Percentiles rank a stretch among this genome's conserved stretches.
These are phyloP conservation scores for Metarhizium anisopliae DNA, from an alignment of 2,329 filamentous ascomycete genomes.

Conservation along the genomic window DNA sequence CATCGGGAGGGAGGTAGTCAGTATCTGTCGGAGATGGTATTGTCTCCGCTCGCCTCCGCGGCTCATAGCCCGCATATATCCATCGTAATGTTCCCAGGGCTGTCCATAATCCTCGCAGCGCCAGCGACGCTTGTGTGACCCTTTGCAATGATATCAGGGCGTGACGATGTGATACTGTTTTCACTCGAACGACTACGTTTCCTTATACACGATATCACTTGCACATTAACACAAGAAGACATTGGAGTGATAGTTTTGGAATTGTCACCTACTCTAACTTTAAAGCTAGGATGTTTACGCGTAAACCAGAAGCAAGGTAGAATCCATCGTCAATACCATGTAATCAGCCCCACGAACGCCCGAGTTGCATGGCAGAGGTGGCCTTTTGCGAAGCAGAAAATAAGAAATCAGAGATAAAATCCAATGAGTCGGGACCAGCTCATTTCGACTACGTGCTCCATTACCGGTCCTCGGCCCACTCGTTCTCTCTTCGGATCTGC, in stretches of 20 bases:
- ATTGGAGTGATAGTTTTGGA: background rate
- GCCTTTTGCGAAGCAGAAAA: background rate
- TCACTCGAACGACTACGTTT: too few relatives aligned
- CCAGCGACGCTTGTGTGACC: too few relatives aligned
- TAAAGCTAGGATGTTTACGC: background rate
- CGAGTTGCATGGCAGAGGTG: slow-evolving; percentile 4
- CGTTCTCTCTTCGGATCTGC: slow-evolving; percentile 87
- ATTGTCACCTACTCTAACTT: background rate
- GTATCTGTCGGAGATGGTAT: too few relatives aligned
- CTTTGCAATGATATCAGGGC: too few relatives aligned
- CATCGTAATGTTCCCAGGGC: too few relatives aligned
- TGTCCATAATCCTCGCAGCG: too few relatives aligned
- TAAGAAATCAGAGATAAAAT: background rate
- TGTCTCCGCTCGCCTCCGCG: too few relatives aligned
- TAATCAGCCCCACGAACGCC: slow-evolving; percentile 13
- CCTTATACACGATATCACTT: background rate
- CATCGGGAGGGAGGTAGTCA: too few relatives aligned
- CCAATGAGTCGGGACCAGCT: background rate
- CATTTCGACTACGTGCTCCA: background rate
- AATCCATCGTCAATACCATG: slow-evolving; percentile 4
- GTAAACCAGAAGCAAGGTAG: background rate
- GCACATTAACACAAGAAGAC: background rate
- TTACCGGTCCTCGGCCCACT: slow-evolving; percentile 81
- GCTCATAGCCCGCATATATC: too few relatives aligned
- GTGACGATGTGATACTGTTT: too few relatives aligned